A percentile compares a stretch with the other conserved stretches of the same genome.
phyloP scores from a whole-genome alignment of 208 protist genomes.

The Vickermania spadyakhi region DNA sequence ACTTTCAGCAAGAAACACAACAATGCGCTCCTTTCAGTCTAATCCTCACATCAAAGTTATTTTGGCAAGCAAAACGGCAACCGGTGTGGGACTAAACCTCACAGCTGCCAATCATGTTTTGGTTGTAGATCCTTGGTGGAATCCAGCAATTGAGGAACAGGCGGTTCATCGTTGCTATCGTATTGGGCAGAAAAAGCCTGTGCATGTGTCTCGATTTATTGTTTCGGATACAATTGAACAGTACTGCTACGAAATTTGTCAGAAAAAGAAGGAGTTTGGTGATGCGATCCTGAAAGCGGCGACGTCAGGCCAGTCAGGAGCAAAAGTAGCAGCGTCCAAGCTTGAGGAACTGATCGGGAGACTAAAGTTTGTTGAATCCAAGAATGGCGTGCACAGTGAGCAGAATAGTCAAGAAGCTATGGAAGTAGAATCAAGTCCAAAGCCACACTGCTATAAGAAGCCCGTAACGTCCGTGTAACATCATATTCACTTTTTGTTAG shows the following conservation, averaged over 20 bases:
- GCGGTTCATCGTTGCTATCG: conserved; percentile 93
- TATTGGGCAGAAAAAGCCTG: conserved; percentile 91
- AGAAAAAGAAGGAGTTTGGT: conserved; percentile 89
- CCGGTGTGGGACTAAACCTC: conserved; percentile 96
- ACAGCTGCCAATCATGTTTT: conserved; percentile 94
- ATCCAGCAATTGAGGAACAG: conserved; percentile 93
- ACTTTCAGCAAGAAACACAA: conserved; percentile 49
- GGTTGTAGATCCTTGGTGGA: conserved; percentile 96
- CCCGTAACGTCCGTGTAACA: too few relatives aligned
- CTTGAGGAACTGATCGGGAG: conserved; percentile 74
- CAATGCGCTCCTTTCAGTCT: conserved; percentile 71
- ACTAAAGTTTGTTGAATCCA: conserved; percentile 44
- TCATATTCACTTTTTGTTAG: too few relatives aligned
- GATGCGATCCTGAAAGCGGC: conserved; percentile 78
- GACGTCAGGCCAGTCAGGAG: conserved; percentile 48
- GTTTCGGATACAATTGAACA: conserved; percentile 92
- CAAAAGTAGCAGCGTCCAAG: conserved; percentile 53
- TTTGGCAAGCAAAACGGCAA: conserved; percentile 93
- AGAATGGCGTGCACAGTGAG: too few relatives aligned
- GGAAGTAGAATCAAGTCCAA: too few relatives aligned
- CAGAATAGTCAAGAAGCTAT: too few relatives aligned
- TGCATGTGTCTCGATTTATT: conserved; percentile 88
- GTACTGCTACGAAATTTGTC: conserved; percentile 89
- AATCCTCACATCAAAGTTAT: conserved; percentile 55
- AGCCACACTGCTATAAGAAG: too few relatives aligned